These are phyloP conservation scores for Torulaspora indica DNA, from an alignment of 805 yeast genomes.

Conservation along the genomic window DNA sequence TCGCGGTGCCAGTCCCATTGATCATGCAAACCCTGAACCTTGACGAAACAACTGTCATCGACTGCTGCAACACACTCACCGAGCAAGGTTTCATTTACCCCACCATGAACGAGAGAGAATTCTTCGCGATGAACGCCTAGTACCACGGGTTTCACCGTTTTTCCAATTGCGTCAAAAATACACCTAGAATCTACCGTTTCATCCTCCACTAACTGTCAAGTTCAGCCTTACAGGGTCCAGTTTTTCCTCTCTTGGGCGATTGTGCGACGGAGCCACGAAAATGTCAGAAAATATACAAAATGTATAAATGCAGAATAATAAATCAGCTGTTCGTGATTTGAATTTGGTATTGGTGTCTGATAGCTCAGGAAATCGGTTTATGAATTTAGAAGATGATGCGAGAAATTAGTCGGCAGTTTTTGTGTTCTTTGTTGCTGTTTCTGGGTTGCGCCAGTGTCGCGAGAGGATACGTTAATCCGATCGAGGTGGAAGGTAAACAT, in stretches of 20 bases:
- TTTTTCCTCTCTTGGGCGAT: neutral
- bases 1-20: constrained; percentile 67
- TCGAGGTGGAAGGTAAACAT: constrained; percentile 61
- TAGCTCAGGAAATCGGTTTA: neutral
- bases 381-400: too few relatives aligned
- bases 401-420: too few relatives aligned
- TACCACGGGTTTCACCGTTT: neutral
- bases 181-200: neutral
- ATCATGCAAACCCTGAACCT: constrained; percentile 55
- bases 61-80: constrained; percentile 49
- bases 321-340: neutral
- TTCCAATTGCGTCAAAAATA: neutral
- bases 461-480: constrained; percentile 52
- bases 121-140: constrained; percentile 29
- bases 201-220: neutral
- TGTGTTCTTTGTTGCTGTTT: neutral
- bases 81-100: constrained; percentile 67
- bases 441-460: constrained; percentile 3
- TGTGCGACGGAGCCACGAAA: neutral
- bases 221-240: constrained; percentile 1
- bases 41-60: constrained; percentile 45
- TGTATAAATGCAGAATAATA: neutral
- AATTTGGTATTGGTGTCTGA: neutral
- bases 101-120: constrained; percentile 64
- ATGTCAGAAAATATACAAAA: neutral